These are phyloP conservation scores for Acrocalymma vagum DNA, from an alignment of 2,329 filamentous ascomycete species.

Conservation along the genomic window DNA sequence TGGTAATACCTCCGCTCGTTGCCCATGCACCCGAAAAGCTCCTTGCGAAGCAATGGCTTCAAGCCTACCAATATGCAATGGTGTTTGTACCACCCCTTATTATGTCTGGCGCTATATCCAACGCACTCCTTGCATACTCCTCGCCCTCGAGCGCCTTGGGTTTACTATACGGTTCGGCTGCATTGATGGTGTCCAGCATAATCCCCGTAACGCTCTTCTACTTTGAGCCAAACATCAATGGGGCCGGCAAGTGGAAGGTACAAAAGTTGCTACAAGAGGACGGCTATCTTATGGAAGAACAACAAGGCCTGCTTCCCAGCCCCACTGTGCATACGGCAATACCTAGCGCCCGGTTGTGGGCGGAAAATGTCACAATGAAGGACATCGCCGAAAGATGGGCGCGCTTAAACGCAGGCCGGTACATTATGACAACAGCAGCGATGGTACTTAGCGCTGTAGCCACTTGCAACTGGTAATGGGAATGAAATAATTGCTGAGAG, in stretches of 20 bases:
- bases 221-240: conserved; percentile 51
- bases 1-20: conserved; percentile 46
- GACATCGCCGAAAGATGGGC: conserved; percentile 26
- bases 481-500: too few relatives aligned
- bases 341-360: conserved; percentile 22
- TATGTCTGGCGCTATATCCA: conserved; percentile 40
- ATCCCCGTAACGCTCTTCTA: conserved; percentile 48
- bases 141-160: conserved; percentile 6
- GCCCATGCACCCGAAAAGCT: conserved; percentile 40
- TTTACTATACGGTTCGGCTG: conserved; percentile 32
- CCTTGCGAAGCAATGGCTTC: conserved; percentile 50
- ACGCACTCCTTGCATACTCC: conserved; percentile 36
- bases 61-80: conserved; percentile 48
- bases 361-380: conserved; percentile 27
- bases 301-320: conserved; percentile 14
- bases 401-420: conserved; percentile 26
- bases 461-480: too few relatives aligned
- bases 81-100: conserved; percentile 48
- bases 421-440: conserved; percentile 23
- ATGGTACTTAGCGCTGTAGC: conserved; percentile 22
- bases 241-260: conserved; percentile 50
- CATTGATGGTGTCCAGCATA: conserved; percentile 38
- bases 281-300: conserved; percentile 17
- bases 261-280: conserved; percentile 40
- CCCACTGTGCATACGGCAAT: conserved; percentile 25